Percentiles rank a stretch among this genome's conserved stretches.
phyloP scores from a whole-genome alignment of 129 eudicot species.

The Artemisia tridentata region DNA sequence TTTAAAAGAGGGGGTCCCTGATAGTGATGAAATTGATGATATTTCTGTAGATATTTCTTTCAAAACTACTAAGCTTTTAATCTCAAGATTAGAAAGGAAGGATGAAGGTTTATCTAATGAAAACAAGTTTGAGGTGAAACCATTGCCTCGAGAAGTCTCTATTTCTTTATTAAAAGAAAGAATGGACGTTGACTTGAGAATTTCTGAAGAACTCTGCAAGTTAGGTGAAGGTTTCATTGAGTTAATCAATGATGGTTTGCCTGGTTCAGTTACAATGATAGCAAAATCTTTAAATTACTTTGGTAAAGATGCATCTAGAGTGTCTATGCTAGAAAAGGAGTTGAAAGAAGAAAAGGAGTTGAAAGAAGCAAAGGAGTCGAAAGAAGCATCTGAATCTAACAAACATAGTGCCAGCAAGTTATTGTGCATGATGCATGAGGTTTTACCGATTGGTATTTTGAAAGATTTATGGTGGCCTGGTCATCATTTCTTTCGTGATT shows the following conservation, averaged over 20 bases:
- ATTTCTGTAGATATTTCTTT: not conserved
- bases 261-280: conserved; percentile 27
- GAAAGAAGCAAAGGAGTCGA: conserved; percentile 33
- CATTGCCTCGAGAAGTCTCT: not conserved
- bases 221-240: conserved; percentile 11
- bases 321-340: conserved; percentile 15
- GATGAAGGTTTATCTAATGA: conserved; percentile 1
- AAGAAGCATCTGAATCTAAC: conserved; percentile 22
- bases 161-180: conserved; percentile 25
- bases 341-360: conserved; percentile 36
- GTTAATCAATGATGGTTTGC: conserved; percentile 15
- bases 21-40: not conserved
- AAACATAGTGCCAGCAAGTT: conserved; percentile 26
- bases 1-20: no score
- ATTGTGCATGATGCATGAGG: conserved; percentile 30
- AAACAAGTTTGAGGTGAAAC: no score
- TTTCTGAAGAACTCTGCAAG: not conserved
- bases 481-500: conserved; percentile 31
- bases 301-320: conserved; percentile 18
- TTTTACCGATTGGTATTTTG: conserved; percentile 26
- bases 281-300: conserved; percentile 39
- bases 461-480: conserved; percentile 44
- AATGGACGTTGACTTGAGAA: not conserved
- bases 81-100: conserved; percentile 1
- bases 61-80: not conserved